phyloP scores from a whole-genome alignment of 306 rosid genomes.

The Sindora glabra region DNA sequence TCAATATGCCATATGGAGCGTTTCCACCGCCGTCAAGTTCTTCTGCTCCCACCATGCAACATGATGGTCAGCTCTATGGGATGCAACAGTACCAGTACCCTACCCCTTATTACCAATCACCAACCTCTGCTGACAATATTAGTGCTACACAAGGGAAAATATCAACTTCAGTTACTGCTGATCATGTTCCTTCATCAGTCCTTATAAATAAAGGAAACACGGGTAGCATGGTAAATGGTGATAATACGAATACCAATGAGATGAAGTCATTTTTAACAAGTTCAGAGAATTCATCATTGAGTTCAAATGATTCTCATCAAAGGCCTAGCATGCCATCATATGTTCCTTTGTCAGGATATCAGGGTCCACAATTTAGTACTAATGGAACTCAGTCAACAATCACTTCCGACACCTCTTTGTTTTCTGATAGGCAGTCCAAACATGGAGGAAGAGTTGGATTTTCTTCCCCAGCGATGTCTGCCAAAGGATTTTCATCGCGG shows the following conservation, averaged over 20 bases:
- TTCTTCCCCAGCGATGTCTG: slow-evolving; percentile 51
- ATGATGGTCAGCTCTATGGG: slow-evolving; percentile 91
- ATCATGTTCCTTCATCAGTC: slow-evolving; percentile 63
- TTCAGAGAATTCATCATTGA: slow-evolving; percentile 22
- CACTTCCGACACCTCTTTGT: slow-evolving; percentile 57
- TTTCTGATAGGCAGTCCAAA: slow-evolving; percentile 85
- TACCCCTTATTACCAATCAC: slow-evolving; percentile 82
- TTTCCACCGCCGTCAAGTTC: slow-evolving; percentile 94
- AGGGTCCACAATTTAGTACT: slow-evolving; percentile 72
- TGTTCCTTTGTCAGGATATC: slow-evolving; percentile 66
- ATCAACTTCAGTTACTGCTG: slow-evolving; percentile 55
- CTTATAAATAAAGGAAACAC: slow-evolving; percentile 60
- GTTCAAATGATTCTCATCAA: slow-evolving; percentile 39
- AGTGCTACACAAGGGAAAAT: slow-evolving; percentile 62
- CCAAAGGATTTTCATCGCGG: slow-evolving; percentile 35
- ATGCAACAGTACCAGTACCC: slow-evolving; percentile 96
- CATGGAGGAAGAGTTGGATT: slow-evolving; percentile 48
- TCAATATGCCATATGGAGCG: slow-evolving; percentile 74
- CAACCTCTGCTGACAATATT: slow-evolving; percentile 32
- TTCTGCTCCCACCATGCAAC: slow-evolving; percentile 91
- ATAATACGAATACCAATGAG: slow-evolving; percentile 38
- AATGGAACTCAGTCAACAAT: slow-evolving; percentile 51
- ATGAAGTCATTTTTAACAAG: no score
- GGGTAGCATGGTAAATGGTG: slow-evolving; percentile 43
- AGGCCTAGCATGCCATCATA: slow-evolving; percentile 51